Evolutionary conservation across 2,329 filamentous ascomycete genomes (phyloP), one percentile per base, ranked within the genome.

Genomic region (Neofusicoccum umdonicola): DNA sequence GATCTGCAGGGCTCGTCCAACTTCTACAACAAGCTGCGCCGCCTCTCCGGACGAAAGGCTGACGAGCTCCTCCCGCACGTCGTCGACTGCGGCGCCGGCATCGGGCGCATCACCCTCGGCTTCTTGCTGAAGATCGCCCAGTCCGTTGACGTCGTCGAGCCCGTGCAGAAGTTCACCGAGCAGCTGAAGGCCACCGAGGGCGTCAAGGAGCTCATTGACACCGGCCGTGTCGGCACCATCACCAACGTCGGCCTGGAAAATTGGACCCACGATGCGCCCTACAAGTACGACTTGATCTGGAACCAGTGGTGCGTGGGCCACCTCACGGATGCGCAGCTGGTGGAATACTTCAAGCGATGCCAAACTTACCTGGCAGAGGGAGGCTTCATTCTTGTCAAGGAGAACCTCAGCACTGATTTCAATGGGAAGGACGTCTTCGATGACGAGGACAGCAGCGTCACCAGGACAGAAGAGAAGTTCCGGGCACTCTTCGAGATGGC

Each of bases 301-400:
- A 89, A 86, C 61, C 93, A 97, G 77, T 97, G 93, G 93, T 97
- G 93, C 76, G 77, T 94, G 7, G 90, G 91, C 27, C 90, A 97
- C 75, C 80, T 97, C 63, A 92, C 86, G 0, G 92, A 97, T 73
- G 78, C 77, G 7, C 87, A 96, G 74, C 74, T 97, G 3, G 81
- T 90, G 0, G 79, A 79, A 2, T 96, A 89, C 71, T 77, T 97
- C 15, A 70, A 79, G 64, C 82, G 86, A 31, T 91, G 91, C 73
- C 22, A 62, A 15, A 19, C 37, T 1, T 69, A 35, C 66, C 73
- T 6, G 71, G 63, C 54, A 15, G 54, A 68, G 9, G 77, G 75
- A 0, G 85, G 85, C 2, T 79, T 87, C 71, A 86, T 94, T 15
- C 83, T 93, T 8, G 81, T 93, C 63, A 95, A 95, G 80, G 93